These are phyloP conservation scores for Coemansia sp. DNA, from an alignment of 192 early-diverging fungal species.

Conservation along the genomic window DNA sequence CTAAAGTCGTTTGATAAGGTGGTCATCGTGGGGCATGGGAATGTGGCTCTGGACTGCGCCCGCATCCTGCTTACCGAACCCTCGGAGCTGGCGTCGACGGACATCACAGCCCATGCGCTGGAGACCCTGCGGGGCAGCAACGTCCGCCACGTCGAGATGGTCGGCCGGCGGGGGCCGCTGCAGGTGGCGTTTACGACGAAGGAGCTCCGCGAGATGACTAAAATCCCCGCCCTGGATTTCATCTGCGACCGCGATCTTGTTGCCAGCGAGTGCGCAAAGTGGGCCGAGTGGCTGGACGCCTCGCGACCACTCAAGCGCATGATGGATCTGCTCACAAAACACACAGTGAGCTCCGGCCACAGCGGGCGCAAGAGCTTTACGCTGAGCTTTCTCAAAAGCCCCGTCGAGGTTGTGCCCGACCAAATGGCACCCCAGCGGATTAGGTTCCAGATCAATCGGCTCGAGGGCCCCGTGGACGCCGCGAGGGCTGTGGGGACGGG, in stretches of 20 bases:
- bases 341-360: conserved; percentile 16
- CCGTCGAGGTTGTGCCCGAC: conserved; percentile 54
- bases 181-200: conserved; percentile 96
- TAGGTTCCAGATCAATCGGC: conserved; percentile 63
- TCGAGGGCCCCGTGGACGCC: conserved; percentile 62
- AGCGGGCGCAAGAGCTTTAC: conserved; percentile 54
- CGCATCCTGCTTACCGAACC: conserved; percentile 77
- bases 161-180: conserved; percentile 89
- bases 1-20: conserved; percentile 69
- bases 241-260: conserved; percentile 64
- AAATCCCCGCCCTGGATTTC: conserved; percentile 65
- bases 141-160: conserved; percentile 80
- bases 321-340: conserved; percentile 78
- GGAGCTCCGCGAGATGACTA: conserved; percentile 92
- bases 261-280: conserved; percentile 51
- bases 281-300: conserved; percentile 39
- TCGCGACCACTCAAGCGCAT: conserved; percentile 76
- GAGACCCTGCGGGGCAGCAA: conserved; percentile 62
- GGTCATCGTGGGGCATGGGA: conserved; percentile 89
- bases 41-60: conserved; percentile 92
- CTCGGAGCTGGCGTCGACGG: conserved; percentile 76
- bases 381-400: conserved; percentile 74
- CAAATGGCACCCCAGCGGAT: conserved; percentile 15
- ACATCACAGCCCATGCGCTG: conserved; percentile 78
- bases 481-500: conserved; percentile 64